Evolutionary conservation across 306 rosid genomes (phyloP).

Genomic region (Inga oerstediana): DNA sequence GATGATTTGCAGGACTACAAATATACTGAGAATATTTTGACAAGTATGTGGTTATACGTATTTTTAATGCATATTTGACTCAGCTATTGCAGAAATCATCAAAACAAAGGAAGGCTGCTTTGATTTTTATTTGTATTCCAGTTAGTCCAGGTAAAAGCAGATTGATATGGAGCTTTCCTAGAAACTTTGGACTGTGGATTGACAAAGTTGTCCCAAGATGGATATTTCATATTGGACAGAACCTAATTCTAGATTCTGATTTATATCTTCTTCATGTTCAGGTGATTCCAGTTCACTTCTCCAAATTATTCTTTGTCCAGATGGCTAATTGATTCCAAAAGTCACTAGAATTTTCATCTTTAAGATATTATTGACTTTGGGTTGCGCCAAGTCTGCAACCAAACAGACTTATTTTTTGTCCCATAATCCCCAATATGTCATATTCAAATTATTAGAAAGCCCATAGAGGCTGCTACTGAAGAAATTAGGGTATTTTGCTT

Average conservation of each 20-base stretch:
- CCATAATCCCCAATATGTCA: neutral
- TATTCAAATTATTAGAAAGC: neutral
- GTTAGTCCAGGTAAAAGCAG: constrained; percentile 97
- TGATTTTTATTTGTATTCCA: constrained; percentile 76
- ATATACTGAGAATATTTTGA: neutral
- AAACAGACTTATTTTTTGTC: neutral
- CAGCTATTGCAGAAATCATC: constrained; percentile 56
- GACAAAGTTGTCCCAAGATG: constrained; percentile 84
- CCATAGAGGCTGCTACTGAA: neutral
- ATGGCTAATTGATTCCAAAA: constrained; percentile 17
- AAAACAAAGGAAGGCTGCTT: constrained; percentile 37
- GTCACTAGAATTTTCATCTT: neutral
- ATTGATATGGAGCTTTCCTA: constrained; percentile 84
- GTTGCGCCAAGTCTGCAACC: neutral
- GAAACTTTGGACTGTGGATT: constrained; percentile 77
- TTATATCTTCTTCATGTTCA: constrained; percentile 88
- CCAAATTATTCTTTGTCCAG: constrained; percentile 1
- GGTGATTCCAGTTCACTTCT: constrained; percentile 51
- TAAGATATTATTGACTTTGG: neutral
- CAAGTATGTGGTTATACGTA: neutral
- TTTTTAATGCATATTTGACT: neutral
- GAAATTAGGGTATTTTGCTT: neutral
- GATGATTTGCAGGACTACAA: neutral
- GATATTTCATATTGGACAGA: constrained; percentile 86
- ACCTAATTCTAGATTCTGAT: constrained; percentile 90